These are phyloP conservation scores for Fagopyrum homotropicum DNA, from an alignment of 148 eudicot genomes.

Conservation along the genomic window DNA sequence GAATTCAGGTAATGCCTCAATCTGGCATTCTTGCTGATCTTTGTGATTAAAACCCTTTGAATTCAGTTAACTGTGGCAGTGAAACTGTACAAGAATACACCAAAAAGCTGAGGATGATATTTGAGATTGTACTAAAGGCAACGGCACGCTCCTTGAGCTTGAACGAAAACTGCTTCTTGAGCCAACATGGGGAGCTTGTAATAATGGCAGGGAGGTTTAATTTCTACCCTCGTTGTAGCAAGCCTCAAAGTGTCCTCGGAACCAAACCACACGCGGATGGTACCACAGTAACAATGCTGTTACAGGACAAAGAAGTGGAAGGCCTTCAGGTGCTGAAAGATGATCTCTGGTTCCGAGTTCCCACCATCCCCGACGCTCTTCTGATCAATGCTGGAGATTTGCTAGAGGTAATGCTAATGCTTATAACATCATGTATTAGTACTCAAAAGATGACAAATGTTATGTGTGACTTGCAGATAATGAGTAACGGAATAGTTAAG, in stretches of 20 bases:
- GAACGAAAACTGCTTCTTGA: conserved; percentile 32
- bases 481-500: conserved; percentile 29
- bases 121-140: conserved; percentile 25
- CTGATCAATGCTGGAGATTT: conserved; percentile 40
- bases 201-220: conserved; percentile 32
- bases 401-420: conserved; percentile 25
- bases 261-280: conserved; percentile 43
- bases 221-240: conserved; percentile 39
- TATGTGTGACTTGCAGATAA: conserved; percentile 23
- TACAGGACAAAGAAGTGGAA: conserved; percentile 45
- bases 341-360: conserved; percentile 40
- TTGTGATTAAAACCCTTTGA: background rate
- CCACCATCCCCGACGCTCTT: conserved; percentile 35
- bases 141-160: conserved; percentile 33
- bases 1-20: conserved; percentile 22
- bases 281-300: conserved; percentile 32
- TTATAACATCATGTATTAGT: background rate
- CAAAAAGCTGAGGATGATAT: conserved; percentile 10
- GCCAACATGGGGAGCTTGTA: conserved; percentile 19
- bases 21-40: background rate
- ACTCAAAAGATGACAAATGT: background rate
- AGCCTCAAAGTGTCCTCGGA: conserved; percentile 25
- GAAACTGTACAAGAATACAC: conserved; percentile 22
- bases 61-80: conserved; percentile 5
- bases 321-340: conserved; percentile 44